phyloP scores from a whole-genome alignment of 2,329 filamentous ascomycete species.

The Metarhizium anisopliae region DNA sequence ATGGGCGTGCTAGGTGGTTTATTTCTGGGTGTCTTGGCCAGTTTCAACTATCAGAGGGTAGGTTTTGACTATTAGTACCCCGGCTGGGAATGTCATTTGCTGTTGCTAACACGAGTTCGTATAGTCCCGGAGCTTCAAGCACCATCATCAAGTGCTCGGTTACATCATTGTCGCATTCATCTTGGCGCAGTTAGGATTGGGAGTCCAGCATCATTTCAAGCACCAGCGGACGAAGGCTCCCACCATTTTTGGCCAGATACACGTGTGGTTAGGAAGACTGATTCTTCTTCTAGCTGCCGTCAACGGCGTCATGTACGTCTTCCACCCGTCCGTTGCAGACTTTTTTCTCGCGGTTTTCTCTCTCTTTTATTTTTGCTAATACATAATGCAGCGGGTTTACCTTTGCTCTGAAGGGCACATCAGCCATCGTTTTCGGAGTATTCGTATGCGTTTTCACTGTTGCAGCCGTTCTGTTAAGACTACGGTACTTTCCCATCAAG shows the following conservation, averaged over 20 bases:
- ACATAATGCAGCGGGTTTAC: conserved; percentile 39
- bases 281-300: conserved; percentile 43
- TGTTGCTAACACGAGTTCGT: conserved; percentile 4
- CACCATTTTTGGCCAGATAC: conserved; percentile 42
- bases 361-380: neutral
- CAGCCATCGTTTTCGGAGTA: conserved; percentile 38
- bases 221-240: conserved; percentile 39
- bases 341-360: neutral
- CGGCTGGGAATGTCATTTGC: neutral
- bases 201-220: conserved; percentile 45
- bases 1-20: conserved; percentile 40
- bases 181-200: conserved; percentile 43
- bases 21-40: conserved; percentile 42
- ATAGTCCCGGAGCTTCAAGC: conserved; percentile 43
- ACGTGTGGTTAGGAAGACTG: conserved; percentile 48
- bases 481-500: conserved; percentile 17
- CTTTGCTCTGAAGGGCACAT: conserved; percentile 41
- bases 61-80: conserved; percentile 14
- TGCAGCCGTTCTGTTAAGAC: conserved; percentile 28
- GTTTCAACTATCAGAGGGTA: conserved; percentile 47
- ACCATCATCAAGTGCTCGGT: conserved; percentile 50
- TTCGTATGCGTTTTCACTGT: conserved; percentile 34
- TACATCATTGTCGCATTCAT: conserved; percentile 43
- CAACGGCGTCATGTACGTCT: conserved; percentile 47
- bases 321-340: neutral